Percentiles rank a stretch among this genome's conserved stretches.
phyloP scores from a whole-genome alignment of 192 early-diverging fungal species.

The Coemansia brasiliensis region DNA sequence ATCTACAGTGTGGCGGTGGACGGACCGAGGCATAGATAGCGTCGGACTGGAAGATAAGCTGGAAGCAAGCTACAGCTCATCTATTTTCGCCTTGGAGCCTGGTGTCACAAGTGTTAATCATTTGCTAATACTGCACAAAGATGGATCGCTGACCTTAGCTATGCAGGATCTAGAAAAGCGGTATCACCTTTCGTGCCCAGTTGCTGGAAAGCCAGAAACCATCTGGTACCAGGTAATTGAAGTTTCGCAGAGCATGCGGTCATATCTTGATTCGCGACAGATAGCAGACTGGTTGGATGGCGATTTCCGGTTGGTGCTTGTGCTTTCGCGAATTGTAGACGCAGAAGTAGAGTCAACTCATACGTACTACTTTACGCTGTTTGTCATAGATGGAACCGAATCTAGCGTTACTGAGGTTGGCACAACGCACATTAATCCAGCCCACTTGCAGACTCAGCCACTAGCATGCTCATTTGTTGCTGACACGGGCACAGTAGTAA shows the following conservation, averaged over 20 bases:
- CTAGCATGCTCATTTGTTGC: slow-evolving; percentile 50
- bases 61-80: slow-evolving; percentile 6
- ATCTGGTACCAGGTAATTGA: slow-evolving; percentile 51
- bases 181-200: slow-evolving; percentile 10
- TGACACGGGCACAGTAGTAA: slow-evolving; percentile 36
- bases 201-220: slow-evolving; percentile 10
- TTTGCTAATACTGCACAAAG: slow-evolving; percentile 34
- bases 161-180: slow-evolving; percentile 17
- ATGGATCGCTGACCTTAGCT: slow-evolving; percentile 35
- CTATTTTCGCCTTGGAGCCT: slow-evolving; percentile 39
- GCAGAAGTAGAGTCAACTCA: slow-evolving; percentile 8
- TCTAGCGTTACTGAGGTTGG: slow-evolving; percentile 37
- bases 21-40: slow-evolving; percentile 48
- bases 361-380: slow-evolving; percentile 29
- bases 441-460: slow-evolving; percentile 30
- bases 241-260: slow-evolving; percentile 53
- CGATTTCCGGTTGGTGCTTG: slow-evolving; percentile 30
- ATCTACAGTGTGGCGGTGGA: slow-evolving; percentile 50
- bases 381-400: slow-evolving; percentile 31
- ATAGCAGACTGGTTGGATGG: slow-evolving; percentile 48
- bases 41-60: slow-evolving; percentile 48
- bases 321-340: slow-evolving; percentile 19
- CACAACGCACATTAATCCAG: slow-evolving; percentile 43
- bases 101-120: slow-evolving; percentile 30
- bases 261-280: slow-evolving; percentile 52